Percentiles rank a stretch among this genome's conserved stretches.
Evolutionary conservation across 192 early-diverging fungal genomes (phyloP).

Genomic region (Backusella tarrabulga): DNA sequence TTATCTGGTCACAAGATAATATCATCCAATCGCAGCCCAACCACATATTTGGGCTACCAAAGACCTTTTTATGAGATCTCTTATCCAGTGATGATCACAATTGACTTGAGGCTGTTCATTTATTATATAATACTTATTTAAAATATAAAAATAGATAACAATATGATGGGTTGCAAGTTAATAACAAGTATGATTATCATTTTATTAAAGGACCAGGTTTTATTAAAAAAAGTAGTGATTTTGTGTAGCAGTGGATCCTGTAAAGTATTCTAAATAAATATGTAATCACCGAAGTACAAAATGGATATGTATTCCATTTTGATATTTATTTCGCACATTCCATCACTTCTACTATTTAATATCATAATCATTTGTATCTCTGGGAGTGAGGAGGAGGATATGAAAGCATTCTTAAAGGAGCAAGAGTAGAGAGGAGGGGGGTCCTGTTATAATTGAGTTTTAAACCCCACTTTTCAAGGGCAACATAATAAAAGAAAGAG

Average conservation of each 20-base stretch:
- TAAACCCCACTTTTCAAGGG: background rate
- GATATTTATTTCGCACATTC: background rate
- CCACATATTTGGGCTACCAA: background rate
- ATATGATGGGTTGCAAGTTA: background rate
- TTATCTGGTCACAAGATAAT: conserved; percentile 3
- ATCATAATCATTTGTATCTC: background rate
- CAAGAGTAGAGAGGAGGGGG: background rate
- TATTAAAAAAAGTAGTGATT: conserved; percentile 3
- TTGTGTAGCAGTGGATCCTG: background rate
- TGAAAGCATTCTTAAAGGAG: conserved; percentile 1
- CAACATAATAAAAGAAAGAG: background rate
- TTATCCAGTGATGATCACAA: background rate
- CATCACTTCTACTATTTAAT: background rate
- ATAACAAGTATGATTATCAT: background rate
- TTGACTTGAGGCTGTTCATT: background rate
- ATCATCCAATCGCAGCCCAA: background rate
- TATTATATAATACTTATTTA: background rate
- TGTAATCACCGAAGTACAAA: background rate
- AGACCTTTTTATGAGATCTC: background rate
- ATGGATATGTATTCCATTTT: background rate
- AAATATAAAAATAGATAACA: background rate
- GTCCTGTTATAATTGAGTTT: conserved; percentile 8
- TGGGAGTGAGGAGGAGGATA: background rate
- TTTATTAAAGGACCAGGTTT: background rate
- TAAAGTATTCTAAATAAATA: background rate